These are phyloP conservation scores for Protomyces lactucae-debilis DNA, from an alignment of 1,139 yeast genomes.

Conservation along the genomic window DNA sequence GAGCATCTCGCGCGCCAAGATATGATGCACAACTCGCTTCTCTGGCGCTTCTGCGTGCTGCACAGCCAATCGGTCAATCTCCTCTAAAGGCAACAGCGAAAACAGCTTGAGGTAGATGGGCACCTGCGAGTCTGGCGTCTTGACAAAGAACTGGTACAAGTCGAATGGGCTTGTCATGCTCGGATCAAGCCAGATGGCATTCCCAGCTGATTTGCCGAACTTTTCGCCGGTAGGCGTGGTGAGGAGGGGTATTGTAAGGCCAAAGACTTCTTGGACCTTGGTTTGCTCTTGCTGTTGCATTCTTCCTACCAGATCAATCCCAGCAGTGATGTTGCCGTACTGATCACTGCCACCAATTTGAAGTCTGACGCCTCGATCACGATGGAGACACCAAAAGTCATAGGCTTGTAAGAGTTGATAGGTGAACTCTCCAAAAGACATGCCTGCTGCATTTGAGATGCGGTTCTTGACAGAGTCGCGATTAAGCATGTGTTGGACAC, in stretches of 20 bases:
- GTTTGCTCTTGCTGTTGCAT: constrained; percentile 39
- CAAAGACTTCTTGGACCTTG: constrained; percentile 43
- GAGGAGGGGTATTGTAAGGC: constrained; percentile 82
- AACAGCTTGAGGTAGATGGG: constrained; percentile 64
- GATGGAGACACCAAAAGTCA: constrained; percentile 81
- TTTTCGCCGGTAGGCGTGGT: constrained; percentile 89
- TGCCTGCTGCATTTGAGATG: constrained; percentile 50
- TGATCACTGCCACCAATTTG: constrained; percentile 98
- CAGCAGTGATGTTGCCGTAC: constrained; percentile 98
- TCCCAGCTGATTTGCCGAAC: constrained; percentile 96
- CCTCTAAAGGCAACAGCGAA: constrained; percentile 64
- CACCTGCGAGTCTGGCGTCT: constrained; percentile 74
- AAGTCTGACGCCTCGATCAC: constrained; percentile 50
- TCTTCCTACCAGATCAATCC: constrained; percentile 77
- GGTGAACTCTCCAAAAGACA: constrained; percentile 90
- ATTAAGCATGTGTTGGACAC: constrained; percentile 81
- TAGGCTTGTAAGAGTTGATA: constrained; percentile 91
- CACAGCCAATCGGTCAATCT: constrained; percentile 52
- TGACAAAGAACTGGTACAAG: constrained; percentile 73
- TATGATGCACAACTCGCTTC: constrained; percentile 62
- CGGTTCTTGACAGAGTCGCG: constrained; percentile 82
- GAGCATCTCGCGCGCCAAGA: constrained; percentile 77
- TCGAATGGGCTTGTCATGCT: constrained; percentile 71
- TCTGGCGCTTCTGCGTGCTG: constrained; percentile 59
- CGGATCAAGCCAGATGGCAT: constrained; percentile 82